phyloP scores from a whole-genome alignment of 768 basidiomycete species.

The Tremella fuciformis region DNA sequence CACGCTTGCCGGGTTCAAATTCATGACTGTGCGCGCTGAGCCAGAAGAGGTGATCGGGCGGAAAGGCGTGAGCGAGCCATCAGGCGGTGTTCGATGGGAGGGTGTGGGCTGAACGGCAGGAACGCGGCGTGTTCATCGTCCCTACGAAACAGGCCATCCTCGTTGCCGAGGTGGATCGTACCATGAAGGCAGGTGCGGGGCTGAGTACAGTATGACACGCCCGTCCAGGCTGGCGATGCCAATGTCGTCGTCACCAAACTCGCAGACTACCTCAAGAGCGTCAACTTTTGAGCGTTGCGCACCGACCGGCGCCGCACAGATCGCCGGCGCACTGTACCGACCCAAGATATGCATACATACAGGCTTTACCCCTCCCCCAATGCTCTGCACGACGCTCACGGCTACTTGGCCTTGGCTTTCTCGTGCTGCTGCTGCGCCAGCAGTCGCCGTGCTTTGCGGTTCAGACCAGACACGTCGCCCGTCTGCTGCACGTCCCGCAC shows the following conservation, averaged over 20 bases:
- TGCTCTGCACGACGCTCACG: too few relatives aligned
- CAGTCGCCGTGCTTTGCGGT: slow-evolving; percentile 32
- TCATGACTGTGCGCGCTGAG: slow-evolving; percentile 61
- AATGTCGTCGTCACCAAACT: slow-evolving; percentile 65
- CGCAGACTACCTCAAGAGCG: slow-evolving; percentile 69
- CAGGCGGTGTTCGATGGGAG: slow-evolving; percentile 1
- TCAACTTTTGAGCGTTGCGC: slow-evolving; percentile 29
- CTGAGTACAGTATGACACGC: slow-evolving; percentile 58
- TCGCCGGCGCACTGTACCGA: background rate
- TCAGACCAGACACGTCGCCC: slow-evolving; percentile 15
- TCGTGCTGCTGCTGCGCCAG: slow-evolving; percentile 12
- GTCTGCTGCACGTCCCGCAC: slow-evolving; percentile 18
- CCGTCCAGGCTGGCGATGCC: slow-evolving; percentile 65
- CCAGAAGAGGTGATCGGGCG: slow-evolving; percentile 67
- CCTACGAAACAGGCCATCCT: slow-evolving; percentile 84
- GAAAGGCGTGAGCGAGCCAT: slow-evolving; percentile 61
- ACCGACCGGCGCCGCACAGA: background rate
- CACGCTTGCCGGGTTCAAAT: slow-evolving; percentile 68
- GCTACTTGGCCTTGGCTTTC: background rate
- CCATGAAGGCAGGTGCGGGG: background rate
- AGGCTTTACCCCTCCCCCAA: slow-evolving; percentile 1
- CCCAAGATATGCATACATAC: too few relatives aligned
- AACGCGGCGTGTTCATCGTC: slow-evolving; percentile 68
- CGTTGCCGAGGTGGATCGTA: slow-evolving; percentile 59
- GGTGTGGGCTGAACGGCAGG: slow-evolving; percentile 54